phyloP scores from a whole-genome alignment of 306 rosid species.

The Mucuna pruriens region DNA sequence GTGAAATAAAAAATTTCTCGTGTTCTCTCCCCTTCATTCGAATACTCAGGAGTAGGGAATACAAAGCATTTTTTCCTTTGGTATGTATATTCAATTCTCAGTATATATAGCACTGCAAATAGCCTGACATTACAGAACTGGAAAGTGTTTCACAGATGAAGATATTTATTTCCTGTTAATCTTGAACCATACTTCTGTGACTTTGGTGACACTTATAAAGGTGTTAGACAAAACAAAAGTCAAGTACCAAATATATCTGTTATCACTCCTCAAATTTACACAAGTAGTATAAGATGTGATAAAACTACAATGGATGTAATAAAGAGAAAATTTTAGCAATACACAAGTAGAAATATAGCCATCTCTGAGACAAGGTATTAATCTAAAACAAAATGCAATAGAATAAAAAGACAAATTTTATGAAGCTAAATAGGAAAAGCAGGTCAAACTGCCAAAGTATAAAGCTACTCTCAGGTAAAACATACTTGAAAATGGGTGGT shows the following conservation, averaged over 20 bases:
- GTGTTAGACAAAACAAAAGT: neutral
- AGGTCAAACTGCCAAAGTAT: neutral
- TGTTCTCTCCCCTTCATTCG: no score
- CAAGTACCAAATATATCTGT: neutral
- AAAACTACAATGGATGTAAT: neutral
- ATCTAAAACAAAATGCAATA: neutral
- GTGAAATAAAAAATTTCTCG: no score
- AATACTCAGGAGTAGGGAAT: neutral
- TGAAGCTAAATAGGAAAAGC: neutral
- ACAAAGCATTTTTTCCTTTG: neutral
- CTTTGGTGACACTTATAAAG: conserved; percentile 1
- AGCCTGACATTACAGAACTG: conserved; percentile 7
- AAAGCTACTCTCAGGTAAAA: conserved; percentile 14
- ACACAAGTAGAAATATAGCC: neutral
- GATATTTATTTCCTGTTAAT: neutral
- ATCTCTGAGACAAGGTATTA: conserved; percentile 1
- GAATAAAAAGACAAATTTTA: neutral
- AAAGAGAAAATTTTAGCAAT: no score
- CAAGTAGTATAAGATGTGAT: neutral
- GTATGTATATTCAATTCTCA: neutral
- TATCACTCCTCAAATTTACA: neutral
- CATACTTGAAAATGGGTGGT: neutral
- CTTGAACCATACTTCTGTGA: conserved; percentile 10
- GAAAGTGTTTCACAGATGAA: neutral
- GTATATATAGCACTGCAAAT: neutral